Evolutionary conservation across 2,329 filamentous ascomycete species (phyloP).

Genomic region (Emmonsiellopsis sp.): DNA sequence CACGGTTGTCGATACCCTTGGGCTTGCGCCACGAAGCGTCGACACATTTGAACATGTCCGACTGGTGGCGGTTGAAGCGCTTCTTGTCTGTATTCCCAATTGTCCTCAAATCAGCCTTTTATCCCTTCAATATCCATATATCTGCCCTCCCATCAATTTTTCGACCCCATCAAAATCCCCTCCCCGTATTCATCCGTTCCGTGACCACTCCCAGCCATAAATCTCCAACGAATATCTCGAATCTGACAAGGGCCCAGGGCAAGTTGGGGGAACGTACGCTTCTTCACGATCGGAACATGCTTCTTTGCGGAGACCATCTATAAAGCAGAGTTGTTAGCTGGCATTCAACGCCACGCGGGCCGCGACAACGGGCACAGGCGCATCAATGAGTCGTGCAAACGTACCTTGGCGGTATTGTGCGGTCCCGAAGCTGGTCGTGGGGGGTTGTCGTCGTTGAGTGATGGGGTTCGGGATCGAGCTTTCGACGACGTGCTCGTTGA

Average conservation of each 20-base stretch:
- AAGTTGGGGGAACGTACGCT: slow-evolving; percentile 64
- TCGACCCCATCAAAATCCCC: not conserved
- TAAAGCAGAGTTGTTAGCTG: slow-evolving; percentile 9
- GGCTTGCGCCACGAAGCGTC: slow-evolving; percentile 94
- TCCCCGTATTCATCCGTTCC: not conserved
- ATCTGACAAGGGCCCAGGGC: not conserved
- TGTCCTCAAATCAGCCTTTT: slow-evolving; percentile 22
- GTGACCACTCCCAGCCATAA: not conserved
- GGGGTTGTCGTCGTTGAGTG: slow-evolving; percentile 33
- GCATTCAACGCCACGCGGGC: not conserved
- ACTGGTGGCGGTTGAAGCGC: slow-evolving; percentile 96
- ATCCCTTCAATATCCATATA: not conserved
- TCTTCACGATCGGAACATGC: slow-evolving; percentile 99
- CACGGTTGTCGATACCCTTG: slow-evolving; percentile 99
- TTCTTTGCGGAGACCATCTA: slow-evolving; percentile 99
- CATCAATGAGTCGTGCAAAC: slow-evolving; percentile 10
- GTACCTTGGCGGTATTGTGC: slow-evolving; percentile 37
- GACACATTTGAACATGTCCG: slow-evolving; percentile 91
- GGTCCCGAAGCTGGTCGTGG: slow-evolving; percentile 32
- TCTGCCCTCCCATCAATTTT: not conserved
- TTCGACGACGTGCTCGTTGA: not conserved
- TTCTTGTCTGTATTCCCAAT: slow-evolving; percentile 60
- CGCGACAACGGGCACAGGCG: slow-evolving; percentile 7
- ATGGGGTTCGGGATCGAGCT: slow-evolving; percentile 17
- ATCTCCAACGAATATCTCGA: not conserved